Evolutionary conservation across 2,329 filamentous ascomycete species (phyloP), one percentile per base, ranked within the genome.

Genomic region (Phialocephala sp.): DNA sequence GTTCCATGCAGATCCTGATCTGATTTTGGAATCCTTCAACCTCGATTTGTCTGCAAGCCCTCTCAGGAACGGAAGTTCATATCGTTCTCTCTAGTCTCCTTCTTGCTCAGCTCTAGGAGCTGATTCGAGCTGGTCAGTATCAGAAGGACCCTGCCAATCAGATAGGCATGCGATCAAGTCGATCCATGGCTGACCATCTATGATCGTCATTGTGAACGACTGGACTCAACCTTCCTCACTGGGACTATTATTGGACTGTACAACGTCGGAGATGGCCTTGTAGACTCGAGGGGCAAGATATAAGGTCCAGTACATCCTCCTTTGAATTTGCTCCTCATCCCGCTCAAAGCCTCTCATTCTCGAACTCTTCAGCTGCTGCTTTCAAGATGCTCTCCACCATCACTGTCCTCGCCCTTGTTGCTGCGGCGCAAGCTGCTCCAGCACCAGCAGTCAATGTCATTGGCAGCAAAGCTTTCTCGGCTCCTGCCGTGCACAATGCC

Each of bases 361-460:
- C 41, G 37, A 55, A 27, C 35, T 66, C 62, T 39, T 69, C 62
- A 66, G 60, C 61, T 39, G 57, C 52, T 45, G 20, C 35, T 57
- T 59, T 63, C 63, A 70, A 72, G 22, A 76, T 76, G 74, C 62
- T 74, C 60, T 74, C 73, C 47, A 64, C 68, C 5, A 39, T 72
- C 59, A 63, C 71, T 18, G 32, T 76, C 41, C 68, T 75, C 24
- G 73, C 72, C 54, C 64, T 75, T 37, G 73, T 71, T 27, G 32
- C 64, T 61, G 66, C 67, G 32, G 68, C 66, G 45, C 68, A 67
- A 54, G 71, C 72, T 24, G 69, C 68, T 37, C 72, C 74, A 62
- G 60, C 68, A 56, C 37, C 72, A 22, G 68, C 67, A 55, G 27
- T 50, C 41, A 59, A 58, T 27, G 57, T 64, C 14, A 22, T 59